These are phyloP conservation scores for Tremella fuciformis DNA, from an alignment of 768 basidiomycete species.

Conservation along the genomic window DNA sequence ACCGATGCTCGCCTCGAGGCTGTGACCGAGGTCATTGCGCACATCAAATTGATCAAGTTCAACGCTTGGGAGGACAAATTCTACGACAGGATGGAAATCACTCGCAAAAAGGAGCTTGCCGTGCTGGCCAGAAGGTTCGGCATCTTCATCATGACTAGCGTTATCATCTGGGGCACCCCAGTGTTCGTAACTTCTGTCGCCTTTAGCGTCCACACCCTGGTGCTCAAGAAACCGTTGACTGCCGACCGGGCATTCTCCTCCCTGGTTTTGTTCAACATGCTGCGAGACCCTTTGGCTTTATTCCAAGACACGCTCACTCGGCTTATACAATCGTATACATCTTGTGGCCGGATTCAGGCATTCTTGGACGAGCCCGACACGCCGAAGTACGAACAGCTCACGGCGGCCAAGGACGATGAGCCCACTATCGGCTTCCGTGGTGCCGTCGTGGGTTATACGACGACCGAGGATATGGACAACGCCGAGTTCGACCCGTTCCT, in stretches of 20 bases:
- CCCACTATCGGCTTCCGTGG: constrained; percentile 51
- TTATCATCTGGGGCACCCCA: constrained; percentile 51
- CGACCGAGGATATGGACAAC: constrained; percentile 16
- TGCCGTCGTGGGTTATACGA: constrained; percentile 42
- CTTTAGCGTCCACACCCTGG: constrained; percentile 51
- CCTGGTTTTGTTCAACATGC: constrained; percentile 54
- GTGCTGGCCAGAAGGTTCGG: constrained; percentile 48
- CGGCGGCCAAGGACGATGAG: constrained; percentile 38
- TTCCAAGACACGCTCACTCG: constrained; percentile 43
- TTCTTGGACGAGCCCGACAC: constrained; percentile 54
- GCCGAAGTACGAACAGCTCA: constrained; percentile 51
- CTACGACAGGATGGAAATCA: constrained; percentile 49
- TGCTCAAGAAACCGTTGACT: constrained; percentile 49
- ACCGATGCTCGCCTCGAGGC: constrained; percentile 53
- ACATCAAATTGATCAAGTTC: constrained; percentile 54
- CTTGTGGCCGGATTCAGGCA: constrained; percentile 49
- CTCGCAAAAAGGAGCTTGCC: constrained; percentile 49
- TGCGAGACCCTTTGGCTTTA: constrained; percentile 51
- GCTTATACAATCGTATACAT: constrained; percentile 48
- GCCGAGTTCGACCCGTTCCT: constrained; percentile 39
- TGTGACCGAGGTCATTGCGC: constrained; percentile 54
- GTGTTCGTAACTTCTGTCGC: constrained; percentile 50
- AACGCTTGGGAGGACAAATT: constrained; percentile 54
- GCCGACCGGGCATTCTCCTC: constrained; percentile 55
- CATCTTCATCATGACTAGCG: constrained; percentile 37